Percentiles rank a stretch among this genome's conserved stretches.
Evolutionary conservation across 2,329 filamentous ascomycete genomes (phyloP).

Genomic region (Venturia oleaginea): DNA sequence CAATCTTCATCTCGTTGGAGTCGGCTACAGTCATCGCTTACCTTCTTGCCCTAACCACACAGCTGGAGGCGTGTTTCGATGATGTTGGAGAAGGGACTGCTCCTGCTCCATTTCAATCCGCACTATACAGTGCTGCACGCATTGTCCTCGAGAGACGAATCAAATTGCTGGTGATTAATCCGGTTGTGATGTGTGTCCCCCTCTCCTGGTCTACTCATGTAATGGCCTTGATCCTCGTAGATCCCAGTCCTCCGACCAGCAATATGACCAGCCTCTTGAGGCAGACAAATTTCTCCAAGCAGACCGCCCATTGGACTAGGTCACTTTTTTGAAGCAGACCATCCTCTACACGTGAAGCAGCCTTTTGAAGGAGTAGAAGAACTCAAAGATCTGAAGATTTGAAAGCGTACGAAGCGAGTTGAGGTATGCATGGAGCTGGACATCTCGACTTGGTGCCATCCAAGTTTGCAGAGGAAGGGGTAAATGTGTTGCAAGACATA

Average conservation of each 20-base stretch:
- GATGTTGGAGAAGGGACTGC: background rate
- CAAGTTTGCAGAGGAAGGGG: background rate
- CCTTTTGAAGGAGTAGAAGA: background rate
- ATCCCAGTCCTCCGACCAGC: background rate
- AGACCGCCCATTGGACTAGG: background rate
- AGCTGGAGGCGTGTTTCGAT: slow-evolving; percentile 20
- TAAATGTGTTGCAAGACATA: background rate
- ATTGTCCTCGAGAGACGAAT: background rate
- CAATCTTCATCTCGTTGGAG: slow-evolving; percentile 29
- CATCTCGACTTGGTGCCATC: background rate
- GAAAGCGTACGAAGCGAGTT: background rate
- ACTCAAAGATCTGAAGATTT: background rate
- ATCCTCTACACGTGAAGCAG: background rate
- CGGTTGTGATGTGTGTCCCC: background rate
- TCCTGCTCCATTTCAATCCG: background rate
- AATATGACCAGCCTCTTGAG: background rate
- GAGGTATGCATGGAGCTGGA: background rate
- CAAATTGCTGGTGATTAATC: background rate
- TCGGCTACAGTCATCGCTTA: slow-evolving; percentile 23
- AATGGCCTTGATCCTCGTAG: background rate
- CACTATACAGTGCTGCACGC: background rate
- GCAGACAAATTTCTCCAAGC: background rate
- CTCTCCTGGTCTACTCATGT: background rate
- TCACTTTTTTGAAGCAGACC: background rate
- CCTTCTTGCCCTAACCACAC: slow-evolving; percentile 21